Percentiles rank a stretch among this genome's conserved stretches.
phyloP scores from a whole-genome alignment of 2,329 filamentous ascomycete species.

The Colletotrichum abscissum region DNA sequence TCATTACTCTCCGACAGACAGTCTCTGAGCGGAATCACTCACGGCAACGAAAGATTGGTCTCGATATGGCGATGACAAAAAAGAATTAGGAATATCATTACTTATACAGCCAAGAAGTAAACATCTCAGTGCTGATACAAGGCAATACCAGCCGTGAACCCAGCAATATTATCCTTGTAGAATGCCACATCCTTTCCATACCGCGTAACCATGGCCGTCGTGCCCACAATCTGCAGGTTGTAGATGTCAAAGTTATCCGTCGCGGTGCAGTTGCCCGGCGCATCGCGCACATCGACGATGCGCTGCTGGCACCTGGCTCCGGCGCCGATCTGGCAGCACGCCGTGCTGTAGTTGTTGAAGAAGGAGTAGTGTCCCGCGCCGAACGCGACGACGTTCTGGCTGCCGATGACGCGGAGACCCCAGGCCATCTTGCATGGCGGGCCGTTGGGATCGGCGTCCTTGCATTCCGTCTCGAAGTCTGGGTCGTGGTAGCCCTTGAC shows the following conservation, averaged over 20 bases:
- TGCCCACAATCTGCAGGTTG: slow-evolving; percentile 59
- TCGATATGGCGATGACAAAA: not conserved
- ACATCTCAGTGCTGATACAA: slow-evolving; percentile 41
- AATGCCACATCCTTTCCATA: slow-evolving; percentile 48
- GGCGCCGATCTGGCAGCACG: slow-evolving; percentile 55
- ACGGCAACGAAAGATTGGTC: not conserved
- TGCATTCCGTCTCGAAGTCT: slow-evolving; percentile 60
- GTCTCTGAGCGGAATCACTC: not conserved
- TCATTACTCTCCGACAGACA: not conserved
- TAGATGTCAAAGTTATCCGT: slow-evolving; percentile 49
- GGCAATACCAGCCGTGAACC: slow-evolving; percentile 51
- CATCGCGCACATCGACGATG: slow-evolving; percentile 48
- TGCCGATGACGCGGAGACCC: slow-evolving; percentile 71
- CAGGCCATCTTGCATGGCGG: slow-evolving; percentile 68
- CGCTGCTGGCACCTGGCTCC: slow-evolving; percentile 58
- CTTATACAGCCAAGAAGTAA: not conserved
- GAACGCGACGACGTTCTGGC: slow-evolving; percentile 66
- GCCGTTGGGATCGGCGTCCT: slow-evolving; percentile 37
- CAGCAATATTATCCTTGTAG: slow-evolving; percentile 51
- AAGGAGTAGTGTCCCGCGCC: slow-evolving; percentile 76
- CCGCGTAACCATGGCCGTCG: slow-evolving; percentile 51
- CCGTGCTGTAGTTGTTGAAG: slow-evolving; percentile 71
- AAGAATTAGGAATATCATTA: not conserved
- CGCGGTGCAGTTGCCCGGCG: slow-evolving; percentile 35
- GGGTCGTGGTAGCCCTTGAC: slow-evolving; percentile 59